Percentiles rank a stretch among this genome's conserved stretches.
Conservation (phyloP, 495 filamentous ascomycete species). For the Gamarada debralockiae region DNA sequence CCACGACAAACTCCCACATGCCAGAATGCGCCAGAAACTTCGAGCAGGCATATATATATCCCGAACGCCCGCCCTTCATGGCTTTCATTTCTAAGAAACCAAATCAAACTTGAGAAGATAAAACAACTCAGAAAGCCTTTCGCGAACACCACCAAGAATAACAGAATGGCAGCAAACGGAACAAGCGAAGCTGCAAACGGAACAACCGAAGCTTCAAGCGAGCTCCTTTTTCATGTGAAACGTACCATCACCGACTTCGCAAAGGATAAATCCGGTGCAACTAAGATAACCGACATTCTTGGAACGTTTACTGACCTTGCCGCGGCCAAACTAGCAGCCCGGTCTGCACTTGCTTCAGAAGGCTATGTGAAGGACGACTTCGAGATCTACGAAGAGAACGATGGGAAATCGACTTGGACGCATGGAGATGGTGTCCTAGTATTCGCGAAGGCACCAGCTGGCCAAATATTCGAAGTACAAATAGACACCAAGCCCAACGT, state of each 20-base stretch:
- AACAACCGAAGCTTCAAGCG: neutral
- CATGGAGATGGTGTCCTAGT: slow-evolving; percentile 34
- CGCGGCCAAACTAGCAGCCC: slow-evolving; percentile 32
- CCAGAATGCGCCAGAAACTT: no score
- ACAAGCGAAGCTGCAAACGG: no score
- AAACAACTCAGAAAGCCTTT: neutral
- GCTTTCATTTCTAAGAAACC: no score
- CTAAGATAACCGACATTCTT: slow-evolving; percentile 30
- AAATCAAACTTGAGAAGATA: no score
- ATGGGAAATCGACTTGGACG: slow-evolving; percentile 24
- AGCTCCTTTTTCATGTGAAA: slow-evolving; percentile 36
- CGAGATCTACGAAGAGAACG: slow-evolving; percentile 23
- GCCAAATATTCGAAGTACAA: slow-evolving; percentile 34
- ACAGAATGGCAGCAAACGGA: no score
- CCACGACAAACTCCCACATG: no score
- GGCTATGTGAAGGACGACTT: slow-evolving; percentile 37
- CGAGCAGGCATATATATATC: no score
- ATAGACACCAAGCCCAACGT: slow-evolving; percentile 37
- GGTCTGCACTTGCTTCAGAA: slow-evolving; percentile 23
- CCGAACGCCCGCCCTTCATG: no score
- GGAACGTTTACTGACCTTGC: slow-evolving; percentile 33
- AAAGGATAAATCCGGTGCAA: slow-evolving; percentile 29
- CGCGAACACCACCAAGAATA: no score
- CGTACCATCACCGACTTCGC: slow-evolving; percentile 34
- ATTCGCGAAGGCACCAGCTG: slow-evolving; percentile 29